Evolutionary conservation across 148 eudicot genomes (phyloP), one percentile per base, ranked within the genome.

Genomic region (Diospyros lotus): DNA sequence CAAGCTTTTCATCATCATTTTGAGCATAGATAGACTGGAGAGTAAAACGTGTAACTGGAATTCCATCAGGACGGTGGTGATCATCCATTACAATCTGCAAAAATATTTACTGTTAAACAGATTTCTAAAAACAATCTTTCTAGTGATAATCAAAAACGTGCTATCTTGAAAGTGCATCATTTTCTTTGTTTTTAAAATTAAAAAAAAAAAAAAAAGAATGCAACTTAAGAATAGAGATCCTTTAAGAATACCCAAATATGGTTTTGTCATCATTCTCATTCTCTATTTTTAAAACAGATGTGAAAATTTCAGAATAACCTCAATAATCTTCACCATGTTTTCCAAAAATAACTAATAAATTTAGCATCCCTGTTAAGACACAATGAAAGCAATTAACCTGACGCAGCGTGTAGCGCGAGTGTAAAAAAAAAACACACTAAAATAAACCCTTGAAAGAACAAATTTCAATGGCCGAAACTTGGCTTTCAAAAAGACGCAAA

Each of bases 1-100:
- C 93, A 52, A 95, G 90, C 84, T 90, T 93, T 82, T 95, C 99
- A 76, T 95, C 98, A 77, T 93, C 99, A 85, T 89, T 89, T 83
- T 88, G 89, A 43, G 99, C 97, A 81, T 93, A 95, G 15, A 95
- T 93, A 45, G 99, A 95, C 77, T 90, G 94, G 72, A 95, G 98
- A 51, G 87, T 93, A 80, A 95, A 95, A 73, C 90, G 91, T 38
- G 98, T 95, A n/a, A 89, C 91, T 43, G 99, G 97, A 79, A 95
- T 95, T 74, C 99, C 99, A 87, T 95, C 96, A 50, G 97, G 80
- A 59, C 98, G 97, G 64, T 88, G 94, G 81, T 88, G 94, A 76
- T 95, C 99, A 91, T 95, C 99, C 99, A 95, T 95, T 42, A 95
- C 97, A 87, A 95, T 95, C 99, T 95, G 93, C 84, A 69, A 77